Percentiles rank a stretch among this genome's conserved stretches.
phyloP scores from a whole-genome alignment of 805 yeast genomes.

The Lipomyces orientalis region DNA sequence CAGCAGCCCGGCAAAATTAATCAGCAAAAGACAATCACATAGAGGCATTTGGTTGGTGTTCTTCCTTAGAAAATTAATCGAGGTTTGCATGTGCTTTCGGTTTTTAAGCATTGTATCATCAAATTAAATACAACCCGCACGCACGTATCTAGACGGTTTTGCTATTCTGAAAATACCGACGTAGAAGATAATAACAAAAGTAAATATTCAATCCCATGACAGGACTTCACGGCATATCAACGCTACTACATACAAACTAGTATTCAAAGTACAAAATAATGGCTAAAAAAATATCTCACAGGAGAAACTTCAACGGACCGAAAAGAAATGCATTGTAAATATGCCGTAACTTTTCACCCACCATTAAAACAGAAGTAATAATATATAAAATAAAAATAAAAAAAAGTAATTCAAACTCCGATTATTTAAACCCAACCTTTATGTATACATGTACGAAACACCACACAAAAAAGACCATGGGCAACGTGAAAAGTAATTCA shows the following conservation, averaged over 20 bases:
- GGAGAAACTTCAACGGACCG: neutral
- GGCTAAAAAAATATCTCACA: neutral
- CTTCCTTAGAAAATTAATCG: too few species aligned
- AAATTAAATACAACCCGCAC: neutral
- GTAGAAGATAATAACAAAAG: neutral
- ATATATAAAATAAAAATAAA: neutral
- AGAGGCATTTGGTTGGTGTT: neutral
- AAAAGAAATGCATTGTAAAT: neutral
- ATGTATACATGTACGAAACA: neutral
- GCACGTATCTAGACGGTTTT: neutral
- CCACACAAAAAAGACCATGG: conserved; percentile 6
- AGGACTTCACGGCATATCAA: neutral
- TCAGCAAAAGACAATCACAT: neutral
- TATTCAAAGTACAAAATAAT: neutral
- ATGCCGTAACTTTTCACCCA: conserved; percentile 1
- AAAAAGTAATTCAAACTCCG: neutral
- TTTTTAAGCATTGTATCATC: neutral
- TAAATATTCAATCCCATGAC: neutral
- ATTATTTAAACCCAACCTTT: neutral
- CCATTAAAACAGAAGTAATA: neutral
- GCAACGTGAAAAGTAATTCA: neutral
- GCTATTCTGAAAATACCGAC: too few species aligned
- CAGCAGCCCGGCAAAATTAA: neutral
- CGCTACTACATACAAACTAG: neutral
- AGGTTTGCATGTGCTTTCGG: neutral